Percentiles rank a stretch among this genome's conserved stretches.
These are phyloP conservation scores for Umbelopsis isabellina DNA, from an alignment of 192 early-diverging fungal species.

Conservation along the genomic window DNA sequence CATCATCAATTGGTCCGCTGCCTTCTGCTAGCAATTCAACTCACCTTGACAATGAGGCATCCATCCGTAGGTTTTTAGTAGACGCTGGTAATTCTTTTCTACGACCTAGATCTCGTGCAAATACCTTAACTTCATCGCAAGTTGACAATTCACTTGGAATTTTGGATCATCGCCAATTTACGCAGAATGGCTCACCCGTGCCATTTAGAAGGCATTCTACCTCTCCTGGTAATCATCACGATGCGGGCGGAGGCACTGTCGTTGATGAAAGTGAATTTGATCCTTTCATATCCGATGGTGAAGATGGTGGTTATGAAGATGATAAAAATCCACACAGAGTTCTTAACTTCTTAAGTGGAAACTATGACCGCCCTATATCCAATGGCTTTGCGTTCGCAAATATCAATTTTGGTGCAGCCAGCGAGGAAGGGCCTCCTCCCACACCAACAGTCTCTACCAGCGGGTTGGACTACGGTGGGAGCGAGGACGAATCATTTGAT, in stretches of 20 bases:
- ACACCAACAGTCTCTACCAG: conserved; percentile 18
- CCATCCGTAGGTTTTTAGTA: conserved; percentile 31
- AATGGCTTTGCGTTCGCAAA: conserved; percentile 3
- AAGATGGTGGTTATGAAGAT: conserved; percentile 59
- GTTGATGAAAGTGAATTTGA: conserved; percentile 32
- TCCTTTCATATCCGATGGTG: conserved; percentile 41
- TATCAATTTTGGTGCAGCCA: conserved; percentile 11
- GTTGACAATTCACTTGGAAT: conserved; percentile 5
- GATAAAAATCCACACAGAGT: conserved; percentile 41
- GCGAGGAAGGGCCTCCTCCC: conserved; percentile 1
- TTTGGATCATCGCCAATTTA: background rate
- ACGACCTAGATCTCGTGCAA: conserved; percentile 32
- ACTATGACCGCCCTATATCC: conserved; percentile 29
- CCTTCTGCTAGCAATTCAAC: background rate
- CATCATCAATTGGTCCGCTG: background rate
- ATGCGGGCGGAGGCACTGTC: conserved; percentile 37
- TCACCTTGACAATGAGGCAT: conserved; percentile 37
- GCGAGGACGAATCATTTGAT: conserved; percentile 51
- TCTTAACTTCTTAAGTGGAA: background rate
- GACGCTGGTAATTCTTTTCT: conserved; percentile 39
- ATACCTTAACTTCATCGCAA: conserved; percentile 23
- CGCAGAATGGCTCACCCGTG: background rate
- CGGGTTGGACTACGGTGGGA: conserved; percentile 27
- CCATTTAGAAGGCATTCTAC: conserved; percentile 1
- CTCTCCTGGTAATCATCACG: conserved; percentile 12